Percentiles rank a stretch among this genome's conserved stretches.
Evolutionary conservation across 305 asterid species (phyloP).

Genomic region (Coffea humblotiana): DNA sequence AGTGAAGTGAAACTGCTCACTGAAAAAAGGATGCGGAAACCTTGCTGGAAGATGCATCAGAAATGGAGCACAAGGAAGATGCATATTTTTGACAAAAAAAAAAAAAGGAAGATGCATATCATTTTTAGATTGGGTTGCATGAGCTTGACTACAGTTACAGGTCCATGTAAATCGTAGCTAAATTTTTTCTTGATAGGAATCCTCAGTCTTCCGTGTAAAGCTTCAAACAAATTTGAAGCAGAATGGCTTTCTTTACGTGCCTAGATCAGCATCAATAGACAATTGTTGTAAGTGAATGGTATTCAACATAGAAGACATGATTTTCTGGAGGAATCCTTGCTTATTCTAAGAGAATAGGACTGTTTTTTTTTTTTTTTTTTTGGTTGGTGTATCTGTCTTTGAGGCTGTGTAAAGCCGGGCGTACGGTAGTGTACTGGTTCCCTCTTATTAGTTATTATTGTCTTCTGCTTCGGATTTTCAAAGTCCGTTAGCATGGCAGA

Average conservation of each 20-base stretch:
- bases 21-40: not conserved
- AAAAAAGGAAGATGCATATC: not conserved
- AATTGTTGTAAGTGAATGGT: not conserved
- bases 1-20: conserved; percentile 2
- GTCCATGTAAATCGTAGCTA: not conserved
- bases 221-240: not conserved
- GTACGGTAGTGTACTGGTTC: too few relatives aligned
- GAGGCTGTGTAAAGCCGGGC: too few relatives aligned
- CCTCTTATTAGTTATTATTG: too few relatives aligned
- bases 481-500: too few relatives aligned
- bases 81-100: too few relatives aligned
- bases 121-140: not conserved
- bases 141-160: not conserved
- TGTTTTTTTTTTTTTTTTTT: too few relatives aligned
- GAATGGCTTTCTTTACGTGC: not conserved
- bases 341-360: too few relatives aligned
- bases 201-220: not conserved
- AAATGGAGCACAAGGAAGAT: not conserved
- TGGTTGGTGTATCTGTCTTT: too few relatives aligned
- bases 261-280: not conserved
- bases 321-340: too few relatives aligned
- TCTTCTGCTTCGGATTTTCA: too few relatives aligned
- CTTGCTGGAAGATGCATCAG: not conserved
- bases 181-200: not conserved
- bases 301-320: not conserved